phyloP scores from a whole-genome alignment of 805 yeast species.

The Ogataea paraovalis region DNA sequence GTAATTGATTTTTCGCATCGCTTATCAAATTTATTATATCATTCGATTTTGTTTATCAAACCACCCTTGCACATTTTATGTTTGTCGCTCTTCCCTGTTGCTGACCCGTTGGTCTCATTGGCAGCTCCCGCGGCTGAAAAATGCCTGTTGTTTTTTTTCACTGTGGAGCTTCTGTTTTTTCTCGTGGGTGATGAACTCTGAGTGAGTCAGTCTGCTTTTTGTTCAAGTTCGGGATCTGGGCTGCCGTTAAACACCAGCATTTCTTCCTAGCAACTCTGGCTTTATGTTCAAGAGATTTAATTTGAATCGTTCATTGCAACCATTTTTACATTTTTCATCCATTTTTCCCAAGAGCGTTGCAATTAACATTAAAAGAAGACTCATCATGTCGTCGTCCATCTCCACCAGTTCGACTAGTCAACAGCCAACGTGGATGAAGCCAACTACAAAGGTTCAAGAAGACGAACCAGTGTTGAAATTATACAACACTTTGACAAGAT shows the following conservation, averaged over 20 bases:
- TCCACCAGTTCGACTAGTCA: background rate
- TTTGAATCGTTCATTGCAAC: background rate
- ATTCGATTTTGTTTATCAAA: too few relatives aligned
- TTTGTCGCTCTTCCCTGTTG: too few relatives aligned
- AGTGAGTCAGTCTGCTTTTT: too few relatives aligned
- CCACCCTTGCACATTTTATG: too few relatives aligned
- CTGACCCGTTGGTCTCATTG: too few relatives aligned
- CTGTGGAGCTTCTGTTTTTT: too few relatives aligned
- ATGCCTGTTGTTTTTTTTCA: too few relatives aligned
- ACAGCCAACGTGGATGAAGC: constrained; percentile 31
- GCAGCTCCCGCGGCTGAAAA: too few relatives aligned
- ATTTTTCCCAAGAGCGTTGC: background rate
- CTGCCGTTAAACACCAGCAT: background rate
- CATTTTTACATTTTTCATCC: background rate
- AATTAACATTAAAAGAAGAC: background rate
- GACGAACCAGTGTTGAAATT: constrained; percentile 49
- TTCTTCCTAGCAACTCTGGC: background rate
- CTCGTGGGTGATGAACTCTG: too few relatives aligned
- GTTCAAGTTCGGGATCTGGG: too few relatives aligned
- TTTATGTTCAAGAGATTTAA: constrained; percentile 4
- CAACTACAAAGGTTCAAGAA: constrained; percentile 15
- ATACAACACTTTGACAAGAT: constrained; percentile 79
- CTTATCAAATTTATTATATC: too few relatives aligned
- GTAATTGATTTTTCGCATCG: too few relatives aligned
- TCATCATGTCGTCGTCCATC: background rate